phyloP scores from a whole-genome alignment of 108 stramenopile species.

The Skeletonema marinoi region DNA sequence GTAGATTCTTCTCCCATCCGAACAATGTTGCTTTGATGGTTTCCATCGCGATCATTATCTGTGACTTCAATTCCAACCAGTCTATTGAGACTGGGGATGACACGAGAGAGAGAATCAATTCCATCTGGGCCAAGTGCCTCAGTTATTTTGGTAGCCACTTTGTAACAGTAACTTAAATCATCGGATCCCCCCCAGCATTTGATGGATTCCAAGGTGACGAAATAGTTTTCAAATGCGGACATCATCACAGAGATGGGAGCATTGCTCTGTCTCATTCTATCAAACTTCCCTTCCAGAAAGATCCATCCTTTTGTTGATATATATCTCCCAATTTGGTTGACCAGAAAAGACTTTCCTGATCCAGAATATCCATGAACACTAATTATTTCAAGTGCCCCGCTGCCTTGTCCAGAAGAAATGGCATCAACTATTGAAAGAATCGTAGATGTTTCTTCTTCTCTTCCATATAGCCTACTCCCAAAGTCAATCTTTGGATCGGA shows the following conservation, averaged over 20 bases:
- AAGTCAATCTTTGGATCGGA: neutral
- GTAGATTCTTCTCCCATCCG: neutral
- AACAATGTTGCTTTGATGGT: neutral
- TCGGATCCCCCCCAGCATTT: neutral
- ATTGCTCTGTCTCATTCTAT: neutral
- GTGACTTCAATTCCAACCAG: neutral
- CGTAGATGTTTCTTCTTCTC: neutral
- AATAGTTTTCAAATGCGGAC: neutral
- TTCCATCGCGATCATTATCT: neutral
- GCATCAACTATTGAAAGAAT: neutral
- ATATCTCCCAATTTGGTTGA: constrained; percentile 3
- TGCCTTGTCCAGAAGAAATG: neutral
- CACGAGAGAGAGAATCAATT: neutral
- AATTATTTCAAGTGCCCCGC: neutral
- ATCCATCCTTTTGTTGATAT: neutral
- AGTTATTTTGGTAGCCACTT: neutral
- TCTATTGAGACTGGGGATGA: neutral
- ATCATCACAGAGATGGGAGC: neutral
- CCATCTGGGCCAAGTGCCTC: neutral
- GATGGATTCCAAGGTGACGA: neutral
- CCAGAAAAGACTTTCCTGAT: constrained; percentile 4
- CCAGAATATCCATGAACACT: neutral
- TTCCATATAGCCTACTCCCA: neutral
- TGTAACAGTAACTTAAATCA: neutral
- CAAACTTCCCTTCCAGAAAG: neutral